Evolutionary conservation across 2,329 filamentous ascomycete genomes (phyloP), one percentile per base, ranked within the genome.

Genomic region (Calonectria montana): DNA sequence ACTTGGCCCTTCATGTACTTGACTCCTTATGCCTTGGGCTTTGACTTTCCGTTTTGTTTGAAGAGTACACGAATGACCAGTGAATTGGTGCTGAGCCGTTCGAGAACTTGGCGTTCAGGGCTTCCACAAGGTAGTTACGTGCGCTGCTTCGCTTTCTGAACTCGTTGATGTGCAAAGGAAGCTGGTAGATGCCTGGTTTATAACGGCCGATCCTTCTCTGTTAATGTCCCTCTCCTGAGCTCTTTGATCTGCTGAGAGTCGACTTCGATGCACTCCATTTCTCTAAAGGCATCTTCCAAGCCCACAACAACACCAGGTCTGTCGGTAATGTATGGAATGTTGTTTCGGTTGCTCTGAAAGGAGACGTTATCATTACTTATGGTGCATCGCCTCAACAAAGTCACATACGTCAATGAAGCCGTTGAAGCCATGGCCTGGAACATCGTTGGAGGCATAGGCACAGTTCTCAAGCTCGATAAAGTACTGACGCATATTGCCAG

Each of bases 381-480:
- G 18, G 53, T 35, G 10, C 5, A 39, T 39, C n/a, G 3, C 15
- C 15, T 2, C 29, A 13, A 7, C 18, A 4, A 23, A 37, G 29
- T 8, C 21, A 37, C 53, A 15, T 59, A 77, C 80, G 72, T 70
- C 74, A 53, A 87, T 76, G 73, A 79, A 85, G 0, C 85, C 86
- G 48, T 81, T 69, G 63, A 84, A 86, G 13, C 86, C 85, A 61
- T 86, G 85, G 0, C 84, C 85, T 0, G 80, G 73, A 1, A 81
- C 80, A 1, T 78, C 81, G 1, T 77, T 73, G 0, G 82, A 74
- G 0, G 82, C 76, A 61, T 87, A 86, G 45, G 83, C 82, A 72
- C 85, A 85, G 35, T 83, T 81, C 73, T 88, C 86, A 15, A 88
- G 76, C 8, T 80, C 78, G 12, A 79, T 70, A 61, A 86, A 86